A percentile compares a stretch with the other conserved stretches of the same genome.
These are phyloP conservation scores for Mimosa bimucronata DNA, from an alignment of 306 rosid species.

Conservation along the genomic window DNA sequence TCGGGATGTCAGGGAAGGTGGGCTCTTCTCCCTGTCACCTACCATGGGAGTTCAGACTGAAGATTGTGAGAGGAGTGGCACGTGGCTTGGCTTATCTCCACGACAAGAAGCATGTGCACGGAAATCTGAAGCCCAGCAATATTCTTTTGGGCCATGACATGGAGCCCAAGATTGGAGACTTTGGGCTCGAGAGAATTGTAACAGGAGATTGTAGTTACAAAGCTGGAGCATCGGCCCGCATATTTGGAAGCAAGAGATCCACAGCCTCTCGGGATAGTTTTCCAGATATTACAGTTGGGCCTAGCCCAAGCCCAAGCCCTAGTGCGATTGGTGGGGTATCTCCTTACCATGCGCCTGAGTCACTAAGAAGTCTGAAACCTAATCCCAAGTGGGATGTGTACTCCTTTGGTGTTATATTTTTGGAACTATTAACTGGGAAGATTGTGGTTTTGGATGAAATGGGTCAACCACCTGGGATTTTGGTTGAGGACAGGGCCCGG, in stretches of 20 bases:
- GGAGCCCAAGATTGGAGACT: conserved; percentile 93
- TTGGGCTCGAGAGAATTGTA: conserved; percentile 77
- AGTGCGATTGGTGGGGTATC: conserved; percentile 67
- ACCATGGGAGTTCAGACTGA: conserved; percentile 87
- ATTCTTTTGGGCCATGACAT: conserved; percentile 70
- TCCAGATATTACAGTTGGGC: conserved; percentile 67
- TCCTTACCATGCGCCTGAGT: conserved; percentile 85
- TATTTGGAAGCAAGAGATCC: conserved; percentile 93
- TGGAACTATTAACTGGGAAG: conserved; percentile 84
- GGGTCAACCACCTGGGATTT: conserved; percentile 65
- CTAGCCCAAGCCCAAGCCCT: conserved; percentile 91
- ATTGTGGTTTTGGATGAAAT: conserved; percentile 76
- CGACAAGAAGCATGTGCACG: conserved; percentile 97
- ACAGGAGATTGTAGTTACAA: conserved; percentile 69
- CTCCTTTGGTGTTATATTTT: conserved; percentile 85
- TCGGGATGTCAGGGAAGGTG: conserved; percentile 69
- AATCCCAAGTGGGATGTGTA: conserved; percentile 89
- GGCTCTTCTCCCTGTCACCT: conserved; percentile 94
- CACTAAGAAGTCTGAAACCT: conserved; percentile 81
- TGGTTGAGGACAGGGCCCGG: conserved; percentile 66
- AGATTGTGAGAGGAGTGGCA: conserved; percentile 90
- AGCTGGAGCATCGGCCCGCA: conserved; percentile 66
- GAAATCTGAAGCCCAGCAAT: conserved; percentile 88
- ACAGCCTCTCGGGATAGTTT: conserved; percentile 74
- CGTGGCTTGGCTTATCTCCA: conserved; percentile 92